phyloP scores from a whole-genome alignment of 2,329 filamentous ascomycete genomes.

The Dissoconium aciculare region DNA sequence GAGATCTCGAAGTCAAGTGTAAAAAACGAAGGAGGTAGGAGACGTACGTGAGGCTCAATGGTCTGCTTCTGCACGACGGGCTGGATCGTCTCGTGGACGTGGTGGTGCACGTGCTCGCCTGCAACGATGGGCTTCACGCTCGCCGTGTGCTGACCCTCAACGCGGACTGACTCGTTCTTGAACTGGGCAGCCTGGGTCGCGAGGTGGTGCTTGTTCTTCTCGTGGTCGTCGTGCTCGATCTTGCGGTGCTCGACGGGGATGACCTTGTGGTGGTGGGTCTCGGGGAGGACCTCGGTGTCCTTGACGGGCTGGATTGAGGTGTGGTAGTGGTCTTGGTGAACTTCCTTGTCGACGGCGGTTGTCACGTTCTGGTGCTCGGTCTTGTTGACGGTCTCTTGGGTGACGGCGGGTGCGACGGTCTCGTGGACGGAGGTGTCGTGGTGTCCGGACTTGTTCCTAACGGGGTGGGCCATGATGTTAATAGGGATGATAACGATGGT shows the following conservation, averaged over 20 bases:
- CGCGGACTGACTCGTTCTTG: constrained; percentile 34
- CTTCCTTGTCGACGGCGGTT: constrained; percentile 51
- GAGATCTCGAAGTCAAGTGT: constrained; percentile 14
- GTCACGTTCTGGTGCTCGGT: constrained; percentile 45
- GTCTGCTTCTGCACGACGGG: constrained; percentile 55
- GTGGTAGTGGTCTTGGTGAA: constrained; percentile 60
- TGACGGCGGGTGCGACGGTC: constrained; percentile 44
- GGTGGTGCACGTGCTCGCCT: constrained; percentile 51
- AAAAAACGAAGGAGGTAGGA: neutral
- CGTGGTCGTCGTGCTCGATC: constrained; percentile 45
- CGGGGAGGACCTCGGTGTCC: constrained; percentile 41
- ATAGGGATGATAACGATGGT: neutral
- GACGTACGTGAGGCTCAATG: constrained; percentile 40
- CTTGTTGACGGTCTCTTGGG: constrained; percentile 37
- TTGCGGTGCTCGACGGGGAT: constrained; percentile 45
- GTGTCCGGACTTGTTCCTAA: constrained; percentile 39
- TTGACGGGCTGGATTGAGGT: constrained; percentile 51
- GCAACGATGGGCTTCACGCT: constrained; percentile 36
- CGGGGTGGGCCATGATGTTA: neutral
- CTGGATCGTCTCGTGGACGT: constrained; percentile 54
- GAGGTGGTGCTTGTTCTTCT: constrained; percentile 33
- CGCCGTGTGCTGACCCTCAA: constrained; percentile 36
- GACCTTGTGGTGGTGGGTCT: constrained; percentile 48
- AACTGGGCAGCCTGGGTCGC: constrained; percentile 41
- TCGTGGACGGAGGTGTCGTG: constrained; percentile 59